Evolutionary conservation across 345 rosid species (phyloP).

Genomic region (Viola odorata): DNA sequence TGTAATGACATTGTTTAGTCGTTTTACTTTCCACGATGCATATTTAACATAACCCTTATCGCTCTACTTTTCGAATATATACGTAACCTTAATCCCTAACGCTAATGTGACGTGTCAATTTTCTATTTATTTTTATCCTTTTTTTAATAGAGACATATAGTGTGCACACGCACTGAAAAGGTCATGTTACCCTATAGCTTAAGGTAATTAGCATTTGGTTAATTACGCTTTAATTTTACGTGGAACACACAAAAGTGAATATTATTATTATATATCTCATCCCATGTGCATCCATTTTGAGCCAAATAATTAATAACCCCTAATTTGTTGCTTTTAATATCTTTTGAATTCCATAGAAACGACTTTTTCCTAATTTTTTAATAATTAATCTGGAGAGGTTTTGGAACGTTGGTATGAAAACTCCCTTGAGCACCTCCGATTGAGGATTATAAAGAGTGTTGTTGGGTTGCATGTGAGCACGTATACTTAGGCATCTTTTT

Average conservation of each 20-base stretch:
- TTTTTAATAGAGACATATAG: background rate
- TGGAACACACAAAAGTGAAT: constrained; percentile 30
- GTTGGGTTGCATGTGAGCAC: constrained; percentile 59
- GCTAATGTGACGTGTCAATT: too few relatives aligned
- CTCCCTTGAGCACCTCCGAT: constrained; percentile 12
- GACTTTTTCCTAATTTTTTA: constrained; percentile 11
- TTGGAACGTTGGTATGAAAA: constrained; percentile 7
- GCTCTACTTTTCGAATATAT: too few relatives aligned
- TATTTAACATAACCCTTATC: too few relatives aligned
- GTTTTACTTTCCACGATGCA: too few relatives aligned
- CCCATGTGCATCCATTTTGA: constrained; percentile 53
- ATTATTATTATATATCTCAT: constrained; percentile 27
- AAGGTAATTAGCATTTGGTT: background rate
- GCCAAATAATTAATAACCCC: constrained; percentile 38
- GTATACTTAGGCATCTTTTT: constrained; percentile 36
- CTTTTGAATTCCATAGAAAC: constrained; percentile 5
- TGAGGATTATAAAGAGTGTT: constrained; percentile 2
- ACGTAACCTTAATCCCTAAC: too few relatives aligned
- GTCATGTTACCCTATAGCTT: constrained; percentile 33
- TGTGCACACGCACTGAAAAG: constrained; percentile 11
- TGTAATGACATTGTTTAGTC: too few relatives aligned
- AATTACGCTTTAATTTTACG: constrained; percentile 22
- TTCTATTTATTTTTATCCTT: background rate
- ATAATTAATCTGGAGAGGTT: constrained; percentile 1
- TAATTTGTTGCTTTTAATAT: constrained; percentile 12